Evolutionary conservation across 345 rosid genomes (phyloP), one percentile per base, ranked within the genome.

Genomic region (Eutrema heterophyllum): DNA sequence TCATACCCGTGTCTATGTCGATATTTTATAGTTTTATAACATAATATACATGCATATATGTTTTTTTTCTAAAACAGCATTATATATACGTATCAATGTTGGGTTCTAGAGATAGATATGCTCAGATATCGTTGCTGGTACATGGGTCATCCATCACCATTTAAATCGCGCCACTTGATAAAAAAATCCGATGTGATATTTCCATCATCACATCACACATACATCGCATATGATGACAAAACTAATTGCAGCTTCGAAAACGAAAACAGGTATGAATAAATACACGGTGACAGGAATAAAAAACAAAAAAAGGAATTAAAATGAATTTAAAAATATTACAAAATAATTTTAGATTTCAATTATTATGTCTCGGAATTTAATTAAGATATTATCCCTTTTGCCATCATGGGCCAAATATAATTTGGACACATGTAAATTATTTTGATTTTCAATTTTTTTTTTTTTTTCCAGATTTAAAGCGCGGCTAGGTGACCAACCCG

Each of bases 221-320:
- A 8, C 7, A 21, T 71, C 46, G 35, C 55, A 64, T 35, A 54
- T 46, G 71, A 27, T 64, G 71, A 55, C 77, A 73, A 73, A 45
- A 45, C 24, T 45, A 45, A 29, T 64, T 9, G 64, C 64, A 45
- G 71, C 57, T 64, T 27, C 40, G 71, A 55, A 64, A 45, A 65
- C 58, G 71, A 73, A 35, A 65, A 36, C 71, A 65, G 66, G 71
- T 65, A 55, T 41, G 66, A 73, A 56, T 55, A 57, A 65, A 55
- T 45, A 64, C 50, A 65, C 58, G 45, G 38, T 67, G 50, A 14
- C 27, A 72, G 54, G 12, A 29, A 62, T 41, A 30, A 9, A 52
- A n/a, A n/a, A n/a, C n/a, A n/a, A n/a, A n/a, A n/a, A n/a, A n/a
- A 72, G 54, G 12, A 29, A 62, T 41, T 18, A 9, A 52, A 21